Base-by-base conservation (phyloP, 306 rosid species). In the Vigna angularis region DNA sequence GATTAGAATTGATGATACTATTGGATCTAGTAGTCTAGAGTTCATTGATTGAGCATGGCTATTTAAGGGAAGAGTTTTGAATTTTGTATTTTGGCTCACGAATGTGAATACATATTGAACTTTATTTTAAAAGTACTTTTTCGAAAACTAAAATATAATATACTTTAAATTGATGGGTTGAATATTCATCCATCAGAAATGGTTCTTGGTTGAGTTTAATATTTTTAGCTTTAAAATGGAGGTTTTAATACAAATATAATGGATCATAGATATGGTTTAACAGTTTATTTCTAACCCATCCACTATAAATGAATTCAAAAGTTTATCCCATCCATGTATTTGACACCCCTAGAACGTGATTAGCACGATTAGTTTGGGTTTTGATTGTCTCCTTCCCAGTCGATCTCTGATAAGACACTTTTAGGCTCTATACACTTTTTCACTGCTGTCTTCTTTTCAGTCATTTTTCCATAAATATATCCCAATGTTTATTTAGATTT, bases 401-500 rank as follows among this genome's bases (percentile, higher is more conserved):
- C 17, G 13, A 26, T 58, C 65, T 58, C 65, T 17, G 1, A 26
- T 13, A 58, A 58, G 12, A 22, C 17, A 26, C 36, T 5, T 58
- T 58, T 26, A 13, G 65, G 40, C 17, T 4, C 16, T 15, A 12
- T 15, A 62, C 10, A 15, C 24, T 34, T 28, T 62, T 64, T 40
- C 36, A 49, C 75, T 30, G 45, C 18, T 9, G 66, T 52, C 57
- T 5, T 34, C 69, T 55, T 44, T 51, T 15, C n/a, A 28, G 20
- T 30, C 22, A 3, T 64, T 64, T 66, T 79, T 49, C 18, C 30
- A 59, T 32, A 6, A 72, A 50, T 16, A 10, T 49, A 20, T 52
- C 58, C 28, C 12, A 72, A 63, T 51, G 55, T 51, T 72, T 26
- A 61, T 17, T 42, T 30, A 51, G 48, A 7, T 63, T 71, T 53